These are phyloP conservation scores for Mrakia hoshinonis DNA, from an alignment of 768 basidiomycete genomes.

Conservation along the genomic window DNA sequence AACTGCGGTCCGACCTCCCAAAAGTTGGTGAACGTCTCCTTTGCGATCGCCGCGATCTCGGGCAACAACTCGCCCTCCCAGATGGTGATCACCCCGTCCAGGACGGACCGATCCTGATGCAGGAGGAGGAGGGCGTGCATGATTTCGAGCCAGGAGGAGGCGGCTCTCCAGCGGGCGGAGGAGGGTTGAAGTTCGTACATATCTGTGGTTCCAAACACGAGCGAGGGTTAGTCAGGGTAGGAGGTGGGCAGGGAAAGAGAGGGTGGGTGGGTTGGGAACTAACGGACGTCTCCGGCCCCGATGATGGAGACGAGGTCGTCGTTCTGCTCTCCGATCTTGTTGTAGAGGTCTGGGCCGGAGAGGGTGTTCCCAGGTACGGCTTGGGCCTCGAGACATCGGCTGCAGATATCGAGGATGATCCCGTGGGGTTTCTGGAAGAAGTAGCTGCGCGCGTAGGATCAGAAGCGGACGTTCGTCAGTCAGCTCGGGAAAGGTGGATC, in stretches of 20 bases:
- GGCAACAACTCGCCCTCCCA: background rate
- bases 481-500: background rate
- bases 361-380: background rate
- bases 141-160: background rate
- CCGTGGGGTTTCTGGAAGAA: background rate
- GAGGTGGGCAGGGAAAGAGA: background rate
- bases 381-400: background rate
- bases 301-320: background rate
- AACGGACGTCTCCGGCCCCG: background rate
- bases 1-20: conserved; percentile 1
- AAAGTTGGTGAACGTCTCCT: background rate
- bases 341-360: background rate
- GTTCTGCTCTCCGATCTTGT: background rate
- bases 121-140: background rate
- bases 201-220: background rate
- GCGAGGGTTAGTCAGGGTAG: background rate
- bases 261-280: too few species aligned
- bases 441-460: background rate
- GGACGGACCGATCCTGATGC: background rate
- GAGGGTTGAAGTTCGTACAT: background rate
- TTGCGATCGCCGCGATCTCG: background rate
- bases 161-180: background rate
- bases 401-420: background rate
- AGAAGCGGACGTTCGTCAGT: background rate
- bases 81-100: background rate